Conservation (phyloP, 73 alveolate species). For the Uronychia binucleata region DNA sequence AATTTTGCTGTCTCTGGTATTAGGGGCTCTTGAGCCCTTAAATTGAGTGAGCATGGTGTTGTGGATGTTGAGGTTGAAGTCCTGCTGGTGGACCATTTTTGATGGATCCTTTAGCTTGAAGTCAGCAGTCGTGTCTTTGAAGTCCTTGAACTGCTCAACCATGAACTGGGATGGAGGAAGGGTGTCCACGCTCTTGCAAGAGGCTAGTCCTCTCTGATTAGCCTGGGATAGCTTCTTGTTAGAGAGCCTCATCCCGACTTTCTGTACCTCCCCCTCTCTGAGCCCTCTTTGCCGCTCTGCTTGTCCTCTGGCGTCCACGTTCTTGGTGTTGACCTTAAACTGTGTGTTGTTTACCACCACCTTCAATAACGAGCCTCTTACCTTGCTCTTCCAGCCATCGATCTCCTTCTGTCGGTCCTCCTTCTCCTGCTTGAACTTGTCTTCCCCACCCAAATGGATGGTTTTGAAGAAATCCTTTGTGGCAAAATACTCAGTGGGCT, state of each 20-base stretch:
- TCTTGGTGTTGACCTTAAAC: conserved; percentile 56
- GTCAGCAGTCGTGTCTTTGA: neutral
- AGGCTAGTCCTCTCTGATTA: conserved; percentile 20
- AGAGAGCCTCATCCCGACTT: conserved; percentile 53
- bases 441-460: conserved; percentile 67
- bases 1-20: no score
- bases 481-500: conserved; percentile 36
- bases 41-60: conserved; percentile 45
- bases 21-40: no score
- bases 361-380: neutral
- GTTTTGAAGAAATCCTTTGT: conserved; percentile 58
- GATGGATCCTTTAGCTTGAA: neutral
- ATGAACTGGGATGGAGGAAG: conserved; percentile 42
- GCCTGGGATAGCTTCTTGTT: conserved; percentile 20
- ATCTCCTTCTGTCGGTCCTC: conserved; percentile 34
- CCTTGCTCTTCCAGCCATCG: conserved; percentile 53
- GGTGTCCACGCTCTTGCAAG: conserved; percentile 27
- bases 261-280: conserved; percentile 47
- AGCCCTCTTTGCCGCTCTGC: conserved; percentile 33
- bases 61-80: conserved; percentile 54
- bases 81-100: conserved; percentile 13
- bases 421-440: conserved; percentile 52
- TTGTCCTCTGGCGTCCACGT: conserved; percentile 14
- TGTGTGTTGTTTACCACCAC: conserved; percentile 59
- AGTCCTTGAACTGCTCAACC: conserved; percentile 13